Base-by-base conservation (phyloP, 1,284 basidiomycete species). In the Moniliophthora roreri region DNA sequence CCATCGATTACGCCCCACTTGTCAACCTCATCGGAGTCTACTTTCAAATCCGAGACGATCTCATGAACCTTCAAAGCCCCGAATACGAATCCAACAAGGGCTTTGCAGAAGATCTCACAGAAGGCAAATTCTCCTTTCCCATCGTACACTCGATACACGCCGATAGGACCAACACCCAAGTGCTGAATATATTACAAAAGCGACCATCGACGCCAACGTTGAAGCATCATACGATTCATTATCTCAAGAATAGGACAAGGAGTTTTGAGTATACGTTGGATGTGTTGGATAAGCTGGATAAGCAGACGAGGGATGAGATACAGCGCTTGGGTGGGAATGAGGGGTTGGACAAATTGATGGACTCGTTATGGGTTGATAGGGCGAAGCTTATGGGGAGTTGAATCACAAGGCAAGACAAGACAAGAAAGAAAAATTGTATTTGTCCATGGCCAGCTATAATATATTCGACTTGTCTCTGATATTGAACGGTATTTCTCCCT, bases 41-140 rank as follows among this genome's bases (percentile, higher is more conserved):
- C 64, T 98, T 96, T 68, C 97, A 99, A 69, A 97, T 99, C 60
- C 78, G 95, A 21, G 97, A 99, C 67, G 96, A 99, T 67, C 93
- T 96, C 56, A 93, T 97, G 89, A 99, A 99, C 66, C 75, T 99
- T 32, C 89, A 95, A 63, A 93, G 89, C 45, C 81, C 81, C 21
- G 82, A 93, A 89, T 98, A 98, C 64, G 79, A 87, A 1, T 78
- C 84, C 34, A 95, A 96, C 73, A 98, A 98, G 71, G 95, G 95
- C 4, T 98, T 92, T 65, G 91, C 91, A 5, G 95, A 98, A 71
- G 95, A 98, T 64, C 76, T 98, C 7, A 92, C 93, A 0, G 95
- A 98, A 70, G 95, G 95, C 1, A 98, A 98, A 68, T 98, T 98
- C 70, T 93, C 91, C 15, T 98, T 98, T 68, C 95, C 94, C 0